Evolutionary conservation across 805 yeast species (phyloP).

Genomic region (Cyberlindnera xylosilytica): DNA sequence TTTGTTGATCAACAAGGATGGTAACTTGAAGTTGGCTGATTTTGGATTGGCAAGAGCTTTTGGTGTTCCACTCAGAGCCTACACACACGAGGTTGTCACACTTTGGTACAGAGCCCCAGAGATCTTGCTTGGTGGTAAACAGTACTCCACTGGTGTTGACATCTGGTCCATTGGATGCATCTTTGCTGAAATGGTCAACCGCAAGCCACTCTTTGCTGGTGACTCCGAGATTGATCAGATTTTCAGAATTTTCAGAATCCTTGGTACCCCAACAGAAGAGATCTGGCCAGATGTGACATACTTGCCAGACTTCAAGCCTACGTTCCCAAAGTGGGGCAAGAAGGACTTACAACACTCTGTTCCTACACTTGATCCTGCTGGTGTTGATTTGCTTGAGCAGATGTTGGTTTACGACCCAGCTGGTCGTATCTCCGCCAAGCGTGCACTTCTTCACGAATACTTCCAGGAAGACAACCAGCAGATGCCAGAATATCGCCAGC

Average conservation of each 20-base stretch:
- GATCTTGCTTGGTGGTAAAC: conserved; percentile 91
- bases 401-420: conserved; percentile 91
- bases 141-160: conserved; percentile 96
- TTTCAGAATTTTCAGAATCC: conserved; percentile 83
- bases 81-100: conserved; percentile 97
- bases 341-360: conserved; percentile 68
- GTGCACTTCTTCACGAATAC: conserved; percentile 88
- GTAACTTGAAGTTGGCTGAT: conserved; percentile 86
- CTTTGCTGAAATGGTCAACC: conserved; percentile 95
- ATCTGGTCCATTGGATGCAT: conserved; percentile 99
- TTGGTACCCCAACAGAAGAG: conserved; percentile 93
- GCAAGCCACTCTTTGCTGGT: conserved; percentile 95
- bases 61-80: conserved; percentile 95
- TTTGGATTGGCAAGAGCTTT: conserved; percentile 96
- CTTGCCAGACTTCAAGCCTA: conserved; percentile 89
- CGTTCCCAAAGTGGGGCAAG: conserved; percentile 87
- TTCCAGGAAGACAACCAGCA: conserved; percentile 52
- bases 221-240: conserved; percentile 98
- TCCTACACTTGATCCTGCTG: conserved; percentile 78
- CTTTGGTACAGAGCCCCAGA: conserved; percentile 98
- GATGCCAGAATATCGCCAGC: conserved; percentile 27
- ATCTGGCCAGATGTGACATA: conserved; percentile 92
- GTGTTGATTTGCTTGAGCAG: conserved; percentile 76
- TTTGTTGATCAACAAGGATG: conserved; percentile 90
- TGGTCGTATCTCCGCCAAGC: conserved; percentile 86